Base-by-base conservation (phyloP, 1,284 basidiomycete species). In the Cryptococcus depauperatus region DNA sequence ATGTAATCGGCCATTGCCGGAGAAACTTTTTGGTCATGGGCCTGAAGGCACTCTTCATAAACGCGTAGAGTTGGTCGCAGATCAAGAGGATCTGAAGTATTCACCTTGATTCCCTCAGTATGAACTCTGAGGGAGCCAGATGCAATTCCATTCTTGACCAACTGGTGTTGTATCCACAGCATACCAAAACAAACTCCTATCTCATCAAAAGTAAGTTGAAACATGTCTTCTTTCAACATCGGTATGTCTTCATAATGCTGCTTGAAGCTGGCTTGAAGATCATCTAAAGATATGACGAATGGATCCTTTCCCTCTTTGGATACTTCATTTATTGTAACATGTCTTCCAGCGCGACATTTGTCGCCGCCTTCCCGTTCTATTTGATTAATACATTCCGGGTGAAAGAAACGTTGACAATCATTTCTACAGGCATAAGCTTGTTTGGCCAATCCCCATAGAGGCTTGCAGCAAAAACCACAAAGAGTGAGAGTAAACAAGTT, bases 401-500 rank as follows among this genome's bases (percentile, higher is more conserved):
- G 85, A 18, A 75, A 75, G 49, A 84, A 80, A 16, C 76, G 73
- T 38, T 75, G 74, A 64, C 85, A 89, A 1, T 55, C 56, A 14
- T 69, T 68, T 10, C 61, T 59, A 59, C 85, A 89, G 43, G 76
- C 77, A 23, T 82, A 62, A 1, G 77, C 83, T 64, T 87, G 84
- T 22, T 68, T 64, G 10, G 73, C 67, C 43, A 71, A 74, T 0
- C 85, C 85, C 84, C 85, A 88, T 3, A 87, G 71, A 3, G 85
- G 85, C 37, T 74, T 66, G 14, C 67, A 73, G 61, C 85, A 89
- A 13, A 76, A 61, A 46, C 76, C 75, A 58, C 85, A 89, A 3
- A 84, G 72, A 7, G 78, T 77, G 7, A 86, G 66, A 21, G 79
- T 82, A 68, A 88, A 86, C 16, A 84, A 64, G 56, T 83, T 85